Evolutionary conservation across 2,329 filamentous ascomycete species (phyloP).

Genomic region (Fusarium robinianum): DNA sequence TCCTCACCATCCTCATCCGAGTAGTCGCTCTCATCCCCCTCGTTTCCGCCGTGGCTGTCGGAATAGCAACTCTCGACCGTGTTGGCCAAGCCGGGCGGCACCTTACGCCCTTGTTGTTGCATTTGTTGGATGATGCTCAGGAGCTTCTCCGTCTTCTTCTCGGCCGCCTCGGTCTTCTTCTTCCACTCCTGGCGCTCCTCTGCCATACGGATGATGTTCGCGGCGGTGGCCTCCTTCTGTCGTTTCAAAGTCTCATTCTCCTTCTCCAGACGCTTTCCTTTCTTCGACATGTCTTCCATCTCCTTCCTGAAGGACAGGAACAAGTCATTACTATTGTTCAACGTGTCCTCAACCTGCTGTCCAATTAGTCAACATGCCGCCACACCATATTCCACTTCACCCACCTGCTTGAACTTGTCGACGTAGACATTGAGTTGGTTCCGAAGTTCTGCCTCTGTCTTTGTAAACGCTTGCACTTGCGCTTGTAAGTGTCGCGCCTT

Average conservation of each 20-base stretch:
- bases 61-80: slow-evolving; percentile 65
- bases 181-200: slow-evolving; percentile 87
- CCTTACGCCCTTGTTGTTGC: slow-evolving; percentile 89
- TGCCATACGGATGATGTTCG: slow-evolving; percentile 96
- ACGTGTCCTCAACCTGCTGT: slow-evolving; percentile 88
- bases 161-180: slow-evolving; percentile 60
- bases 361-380: slow-evolving; percentile 35
- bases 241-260: slow-evolving; percentile 90
- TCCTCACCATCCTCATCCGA: slow-evolving; percentile 66
- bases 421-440: slow-evolving; percentile 98
- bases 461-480: slow-evolving; percentile 93
- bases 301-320: slow-evolving; percentile 97
- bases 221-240: slow-evolving; percentile 91
- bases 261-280: slow-evolving; percentile 94
- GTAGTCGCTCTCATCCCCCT: slow-evolving; percentile 66
- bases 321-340: slow-evolving; percentile 97
- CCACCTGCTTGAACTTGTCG: slow-evolving; percentile 99
- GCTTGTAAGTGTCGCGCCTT: slow-evolving; percentile 84
- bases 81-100: slow-evolving; percentile 65
- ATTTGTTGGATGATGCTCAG: slow-evolving; percentile 95
- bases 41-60: slow-evolving; percentile 52
- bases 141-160: slow-evolving; percentile 86
- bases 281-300: slow-evolving; percentile 99
- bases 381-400: slow-evolving; percentile 35
- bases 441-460: slow-evolving; percentile 90